phyloP scores from a whole-genome alignment of 139 green algal species.

The Pedinophyceae sp. region DNA sequence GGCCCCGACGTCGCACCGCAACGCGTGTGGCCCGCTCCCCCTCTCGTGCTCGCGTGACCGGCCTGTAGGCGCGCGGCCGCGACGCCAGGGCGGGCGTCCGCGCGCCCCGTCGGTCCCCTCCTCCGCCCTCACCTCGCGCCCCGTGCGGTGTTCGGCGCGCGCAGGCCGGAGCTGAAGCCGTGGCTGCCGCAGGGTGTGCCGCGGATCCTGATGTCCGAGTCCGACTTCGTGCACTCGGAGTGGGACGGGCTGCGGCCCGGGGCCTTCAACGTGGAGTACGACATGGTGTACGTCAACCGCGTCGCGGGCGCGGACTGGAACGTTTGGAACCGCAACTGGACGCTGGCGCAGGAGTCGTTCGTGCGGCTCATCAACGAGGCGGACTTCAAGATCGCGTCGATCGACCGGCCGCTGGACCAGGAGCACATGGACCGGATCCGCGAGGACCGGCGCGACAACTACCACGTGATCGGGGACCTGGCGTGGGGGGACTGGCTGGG shows the following conservation, averaged over 20 bases:
- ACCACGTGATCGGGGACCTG: background rate
- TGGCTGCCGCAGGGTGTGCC: conserved; percentile 11
- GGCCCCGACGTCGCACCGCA: background rate
- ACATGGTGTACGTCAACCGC: conserved; percentile 16
- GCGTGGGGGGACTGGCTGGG: conserved; percentile 15
- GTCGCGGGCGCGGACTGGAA: conserved; percentile 21
- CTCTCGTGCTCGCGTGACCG: too few species aligned
- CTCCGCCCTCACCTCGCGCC: too few species aligned
- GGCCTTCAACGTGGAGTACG: too few species aligned
- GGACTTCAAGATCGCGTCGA: conserved; percentile 3
- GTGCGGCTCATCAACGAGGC: conserved; percentile 7
- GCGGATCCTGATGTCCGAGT: conserved; percentile 12
- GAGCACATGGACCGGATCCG: conserved; percentile 3
- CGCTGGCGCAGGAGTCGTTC: conserved; percentile 11
- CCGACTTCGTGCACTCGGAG: conserved; percentile 13
- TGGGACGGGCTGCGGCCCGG: too few species aligned
- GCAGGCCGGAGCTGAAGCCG: background rate
- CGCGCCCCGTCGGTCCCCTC: too few species aligned
- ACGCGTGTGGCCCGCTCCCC: too few species aligned
- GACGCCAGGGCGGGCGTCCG: background rate
- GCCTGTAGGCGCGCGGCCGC: too few species aligned
- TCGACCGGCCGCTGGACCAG: conserved; percentile 6
- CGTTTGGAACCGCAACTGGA: conserved; percentile 20
- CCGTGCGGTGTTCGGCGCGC: background rate
- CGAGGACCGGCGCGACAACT: conserved; percentile 1